These are phyloP conservation scores for Penicillium sp. DNA, from an alignment of 2,329 filamentous ascomycete species.

Conservation along the genomic window DNA sequence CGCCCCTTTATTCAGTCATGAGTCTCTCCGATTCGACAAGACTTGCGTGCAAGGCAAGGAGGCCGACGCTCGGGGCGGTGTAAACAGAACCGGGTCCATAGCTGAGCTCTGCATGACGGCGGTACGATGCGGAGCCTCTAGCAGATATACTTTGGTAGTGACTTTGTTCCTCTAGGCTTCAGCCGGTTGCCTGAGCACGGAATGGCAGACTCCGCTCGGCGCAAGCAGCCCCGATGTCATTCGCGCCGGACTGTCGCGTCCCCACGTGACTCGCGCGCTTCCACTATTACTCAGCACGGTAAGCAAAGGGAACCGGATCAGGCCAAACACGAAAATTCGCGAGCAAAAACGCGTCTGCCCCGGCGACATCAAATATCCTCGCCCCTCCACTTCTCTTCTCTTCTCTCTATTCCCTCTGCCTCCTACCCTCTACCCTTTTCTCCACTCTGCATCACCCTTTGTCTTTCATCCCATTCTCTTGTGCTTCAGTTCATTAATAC, in stretches of 20 bases:
- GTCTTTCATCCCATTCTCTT: conserved; percentile 11
- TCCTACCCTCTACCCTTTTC: conserved; percentile 22
- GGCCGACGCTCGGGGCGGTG: no score
- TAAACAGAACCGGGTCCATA: no score
- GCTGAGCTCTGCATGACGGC: no score
- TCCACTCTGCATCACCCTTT: conserved; percentile 20
- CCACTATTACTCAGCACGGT: conserved; percentile 17
- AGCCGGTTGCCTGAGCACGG: conserved; percentile 22
- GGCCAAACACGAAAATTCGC: conserved; percentile 37
- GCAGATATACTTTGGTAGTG: conserved; percentile 6
- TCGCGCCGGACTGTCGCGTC: conserved; percentile 10
- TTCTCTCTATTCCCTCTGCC: conserved; percentile 12
- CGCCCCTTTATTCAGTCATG: conserved; percentile 4
- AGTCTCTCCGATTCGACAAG: no score
- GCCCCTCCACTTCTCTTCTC: conserved; percentile 15
- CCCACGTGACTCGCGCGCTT: conserved; percentile 24
- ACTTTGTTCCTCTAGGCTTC: no score
- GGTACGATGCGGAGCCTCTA: conserved; percentile 3
- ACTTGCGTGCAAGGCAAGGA: no score
- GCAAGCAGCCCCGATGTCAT: conserved; percentile 7
- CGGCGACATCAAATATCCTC: conserved; percentile 36
- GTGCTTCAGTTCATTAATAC: conserved; percentile 24
- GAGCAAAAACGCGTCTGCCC: conserved; percentile 34
- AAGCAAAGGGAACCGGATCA: conserved; percentile 27
- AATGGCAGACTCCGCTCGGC: conserved; percentile 15